Evolutionary conservation across 176 grass and related monocot genomes (phyloP).

Genomic region (Oryza officinalis): DNA sequence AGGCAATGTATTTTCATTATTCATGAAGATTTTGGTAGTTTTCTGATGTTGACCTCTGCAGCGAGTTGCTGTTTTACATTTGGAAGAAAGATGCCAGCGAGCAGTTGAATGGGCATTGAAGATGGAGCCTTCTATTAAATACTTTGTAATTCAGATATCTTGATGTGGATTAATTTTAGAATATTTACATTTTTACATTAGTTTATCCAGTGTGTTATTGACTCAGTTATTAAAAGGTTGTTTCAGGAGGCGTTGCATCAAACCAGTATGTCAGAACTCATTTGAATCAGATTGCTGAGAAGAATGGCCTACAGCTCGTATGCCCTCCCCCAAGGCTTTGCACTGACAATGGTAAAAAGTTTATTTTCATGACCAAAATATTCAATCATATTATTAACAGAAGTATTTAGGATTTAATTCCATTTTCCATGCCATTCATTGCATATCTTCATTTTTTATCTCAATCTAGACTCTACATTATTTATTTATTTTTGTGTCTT

Average conservation of each 20-base stretch:
- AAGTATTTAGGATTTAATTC: constrained; percentile 15
- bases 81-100: constrained; percentile 94
- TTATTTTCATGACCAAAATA: constrained; percentile 15
- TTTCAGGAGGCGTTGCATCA: constrained; percentile 96
- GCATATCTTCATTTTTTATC: constrained; percentile 1
- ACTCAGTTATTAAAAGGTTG: constrained; percentile 66
- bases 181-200: constrained; percentile 7
- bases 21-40: not conserved
- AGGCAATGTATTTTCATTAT: not conserved
- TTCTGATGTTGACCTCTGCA: constrained; percentile 44
- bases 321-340: constrained; percentile 89
- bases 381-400: not conserved
- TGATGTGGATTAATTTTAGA: constrained; percentile 26
- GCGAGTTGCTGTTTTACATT: constrained; percentile 93
- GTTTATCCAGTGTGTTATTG: constrained; percentile 8
- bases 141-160: constrained; percentile 70
- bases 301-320: constrained; percentile 68
- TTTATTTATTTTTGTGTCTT: not conserved
- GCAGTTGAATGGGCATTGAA: constrained; percentile 98
- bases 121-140: constrained; percentile 86
- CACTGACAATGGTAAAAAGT: constrained; percentile 87
- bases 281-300: constrained; percentile 60
- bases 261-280: constrained; percentile 79
- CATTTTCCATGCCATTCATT: not conserved
- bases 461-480: not conserved